Evolutionary conservation across 129 eudicot genomes (phyloP), one percentile per base, ranked within the genome.

Genomic region (Escallonia rubra): DNA sequence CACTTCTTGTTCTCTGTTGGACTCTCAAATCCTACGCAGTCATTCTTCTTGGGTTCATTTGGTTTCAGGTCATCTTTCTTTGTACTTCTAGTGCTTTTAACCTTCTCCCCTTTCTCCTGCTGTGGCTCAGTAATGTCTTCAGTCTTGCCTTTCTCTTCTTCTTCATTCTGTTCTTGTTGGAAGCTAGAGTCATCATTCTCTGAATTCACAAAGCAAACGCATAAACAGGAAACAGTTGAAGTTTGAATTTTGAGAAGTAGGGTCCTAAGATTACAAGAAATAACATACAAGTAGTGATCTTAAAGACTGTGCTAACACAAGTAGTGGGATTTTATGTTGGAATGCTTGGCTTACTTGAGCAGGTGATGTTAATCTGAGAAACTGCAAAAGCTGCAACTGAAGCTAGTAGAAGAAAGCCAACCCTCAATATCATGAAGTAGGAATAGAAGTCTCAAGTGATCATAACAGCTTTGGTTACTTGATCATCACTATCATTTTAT

Each of bases 371-470:
- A 10, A 34, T 57, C 23, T 59, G 56, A 23, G 41, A 2, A 70
- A 70, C 51, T 4, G 41, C 54, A 45, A 59, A 58, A 9, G 66
- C 59, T 46, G 74, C 54, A 70, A 70, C 14, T 6, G 64, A 59
- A 46, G 66, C 66, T 70, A 38, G 49, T 45, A 49, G 2, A 34
- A 45, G 49, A 59, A 70, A 48, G 10, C 74, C 50, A 40, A 41
- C 50, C 59, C 59, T 70, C 51, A 45, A 5, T 70, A 59, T 70
- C 74, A 70, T 70, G 42, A n/a, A 48, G 48, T 57, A 12, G 12
- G 16, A 15, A 1, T 13, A 64, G 14, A 14, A 43, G 23, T 43
- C 23, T 41, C 6, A 7, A 57, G 7, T 16, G 3, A 23, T 2
- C 8, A 57, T 2, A 2, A 57, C 14, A 57, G 61, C 11, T 57